A percentile compares a stretch with the other conserved stretches of the same genome.
Conservation (phyloP, 1,139 yeast genomes). For the Magnusiomyces paraingens region DNA sequence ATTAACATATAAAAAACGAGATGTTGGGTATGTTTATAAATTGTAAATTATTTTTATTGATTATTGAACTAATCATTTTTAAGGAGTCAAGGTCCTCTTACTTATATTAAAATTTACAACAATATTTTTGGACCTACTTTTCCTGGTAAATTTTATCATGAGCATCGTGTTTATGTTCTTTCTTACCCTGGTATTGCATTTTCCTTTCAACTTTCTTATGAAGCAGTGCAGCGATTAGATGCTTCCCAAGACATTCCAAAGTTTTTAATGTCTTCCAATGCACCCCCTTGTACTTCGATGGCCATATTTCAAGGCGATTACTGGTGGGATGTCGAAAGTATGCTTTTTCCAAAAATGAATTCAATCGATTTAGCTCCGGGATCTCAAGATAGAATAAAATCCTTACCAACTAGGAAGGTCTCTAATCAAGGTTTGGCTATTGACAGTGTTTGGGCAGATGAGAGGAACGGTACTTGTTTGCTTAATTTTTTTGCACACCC, state of each 20-base stretch:
- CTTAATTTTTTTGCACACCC: constrained; percentile 21
- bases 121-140: constrained; percentile 33
- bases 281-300: constrained; percentile 25
- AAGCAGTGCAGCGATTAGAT: constrained; percentile 6
- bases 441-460: constrained; percentile 16
- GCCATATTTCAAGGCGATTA: constrained; percentile 28
- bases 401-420: neutral
- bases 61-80: neutral
- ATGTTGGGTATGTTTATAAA: constrained; percentile 19
- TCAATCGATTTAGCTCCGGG: neutral
- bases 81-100: constrained; percentile 18
- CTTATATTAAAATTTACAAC: constrained; percentile 27
- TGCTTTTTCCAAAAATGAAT: constrained; percentile 8
- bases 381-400: neutral
- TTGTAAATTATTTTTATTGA: neutral
- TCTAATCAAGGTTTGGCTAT: constrained; percentile 11
- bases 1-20: constrained; percentile 26
- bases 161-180: constrained; percentile 21
- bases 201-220: constrained; percentile 22
- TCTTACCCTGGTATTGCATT: constrained; percentile 33
- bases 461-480: constrained; percentile 12
- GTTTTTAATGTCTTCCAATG: constrained; percentile 18
- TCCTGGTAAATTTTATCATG: constrained; percentile 22
- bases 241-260: constrained; percentile 16
- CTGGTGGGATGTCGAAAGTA: constrained; percentile 25